phyloP scores from a whole-genome alignment of 2,329 filamentous ascomycete species.

The Onygenales sp. region DNA sequence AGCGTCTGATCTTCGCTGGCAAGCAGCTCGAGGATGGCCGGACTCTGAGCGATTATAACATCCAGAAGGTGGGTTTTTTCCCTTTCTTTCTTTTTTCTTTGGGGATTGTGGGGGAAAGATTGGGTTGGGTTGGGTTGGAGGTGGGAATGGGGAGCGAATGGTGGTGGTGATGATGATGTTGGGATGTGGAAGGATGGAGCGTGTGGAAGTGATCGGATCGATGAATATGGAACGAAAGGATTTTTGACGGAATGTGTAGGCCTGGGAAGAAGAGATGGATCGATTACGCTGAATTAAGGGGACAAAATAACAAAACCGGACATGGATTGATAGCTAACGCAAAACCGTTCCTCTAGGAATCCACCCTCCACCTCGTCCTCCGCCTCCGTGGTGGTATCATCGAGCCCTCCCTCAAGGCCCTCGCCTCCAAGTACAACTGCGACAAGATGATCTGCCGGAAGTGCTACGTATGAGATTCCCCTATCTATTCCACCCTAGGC shows the following conservation, averaged over 20 bases:
- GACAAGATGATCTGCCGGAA: conserved; percentile 99
- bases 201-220: too few relatives aligned
- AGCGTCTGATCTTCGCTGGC: conserved; percentile 60
- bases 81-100: conserved; percentile 50
- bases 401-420: conserved; percentile 50
- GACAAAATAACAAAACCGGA: too few relatives aligned
- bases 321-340: too few relatives aligned
- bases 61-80: conserved; percentile 55
- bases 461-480: conserved; percentile 74
- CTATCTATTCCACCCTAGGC: background rate
- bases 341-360: conserved; percentile 41
- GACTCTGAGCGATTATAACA: conserved; percentile 45
- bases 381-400: conserved; percentile 47
- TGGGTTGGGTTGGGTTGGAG: background rate
- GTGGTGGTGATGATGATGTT: background rate
- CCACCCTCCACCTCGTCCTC: conserved; percentile 55
- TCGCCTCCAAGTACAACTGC: conserved; percentile 96
- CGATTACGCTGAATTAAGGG: too few relatives aligned
- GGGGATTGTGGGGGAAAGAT: background rate
- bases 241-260: too few relatives aligned
- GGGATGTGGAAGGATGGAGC: too few relatives aligned
- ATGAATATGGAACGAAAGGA: too few relatives aligned
- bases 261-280: too few relatives aligned
- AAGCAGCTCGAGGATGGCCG: conserved; percentile 51
- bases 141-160: background rate